Conservation (phyloP, 2,329 filamentous ascomycete species). For the Dothistroma pini region DNA sequence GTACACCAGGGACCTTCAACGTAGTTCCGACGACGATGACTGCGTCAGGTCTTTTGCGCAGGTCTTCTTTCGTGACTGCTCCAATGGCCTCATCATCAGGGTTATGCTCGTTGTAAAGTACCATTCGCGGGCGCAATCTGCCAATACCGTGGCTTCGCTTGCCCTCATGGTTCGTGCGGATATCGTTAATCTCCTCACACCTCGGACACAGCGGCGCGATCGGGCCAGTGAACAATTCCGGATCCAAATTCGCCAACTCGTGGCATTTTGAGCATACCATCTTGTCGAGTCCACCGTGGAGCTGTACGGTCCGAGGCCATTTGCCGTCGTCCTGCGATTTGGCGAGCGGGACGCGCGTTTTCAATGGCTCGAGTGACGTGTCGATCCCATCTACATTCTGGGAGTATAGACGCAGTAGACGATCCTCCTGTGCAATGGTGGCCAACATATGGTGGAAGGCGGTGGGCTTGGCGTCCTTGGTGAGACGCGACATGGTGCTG, state of each 20-base stretch:
- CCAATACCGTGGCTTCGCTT: slow-evolving; percentile 94
- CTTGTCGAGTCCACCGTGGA: slow-evolving; percentile 89
- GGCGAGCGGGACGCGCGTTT: slow-evolving; percentile 75
- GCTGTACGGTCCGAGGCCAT: slow-evolving; percentile 89
- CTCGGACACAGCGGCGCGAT: slow-evolving; percentile 73
- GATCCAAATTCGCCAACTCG: slow-evolving; percentile 70
- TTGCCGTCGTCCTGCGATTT: slow-evolving; percentile 63
- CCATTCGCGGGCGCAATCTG: slow-evolving; percentile 83
- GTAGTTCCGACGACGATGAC: slow-evolving; percentile 94
- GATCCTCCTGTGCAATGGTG: slow-evolving; percentile 79
- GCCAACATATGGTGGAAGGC: slow-evolving; percentile 91
- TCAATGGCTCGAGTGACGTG: slow-evolving; percentile 72
- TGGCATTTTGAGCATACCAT: slow-evolving; percentile 97
- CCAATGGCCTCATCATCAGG: slow-evolving; percentile 96
- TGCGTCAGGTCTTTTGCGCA: slow-evolving; percentile 81
- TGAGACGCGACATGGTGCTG: slow-evolving; percentile 76
- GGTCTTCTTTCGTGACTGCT: slow-evolving; percentile 79
- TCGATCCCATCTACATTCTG: slow-evolving; percentile 98
- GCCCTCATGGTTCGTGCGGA: slow-evolving; percentile 71
- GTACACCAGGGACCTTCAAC: slow-evolving; percentile 89
- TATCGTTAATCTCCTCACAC: slow-evolving; percentile 70
- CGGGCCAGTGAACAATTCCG: slow-evolving; percentile 76
- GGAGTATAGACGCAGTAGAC: slow-evolving; percentile 84
- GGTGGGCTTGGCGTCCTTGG: slow-evolving; percentile 73
- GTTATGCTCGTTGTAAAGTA: slow-evolving; percentile 96